Evolutionary conservation across 306 rosid species (phyloP).

Genomic region (Vigna radiata): DNA sequence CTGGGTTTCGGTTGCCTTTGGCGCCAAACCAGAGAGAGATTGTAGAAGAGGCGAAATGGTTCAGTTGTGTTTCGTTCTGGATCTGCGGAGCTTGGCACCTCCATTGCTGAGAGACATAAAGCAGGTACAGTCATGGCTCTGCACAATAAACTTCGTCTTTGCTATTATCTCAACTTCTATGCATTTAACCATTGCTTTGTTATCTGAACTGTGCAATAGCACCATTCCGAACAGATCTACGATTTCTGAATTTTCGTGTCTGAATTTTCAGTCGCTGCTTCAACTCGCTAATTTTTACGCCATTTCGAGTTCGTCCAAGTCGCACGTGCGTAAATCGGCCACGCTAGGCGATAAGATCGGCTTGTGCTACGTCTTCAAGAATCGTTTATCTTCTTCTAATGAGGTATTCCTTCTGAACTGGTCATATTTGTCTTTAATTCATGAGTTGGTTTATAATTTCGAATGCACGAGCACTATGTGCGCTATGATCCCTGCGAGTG

Average conservation of each 20-base stretch:
- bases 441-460: constrained; percentile 9
- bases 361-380: constrained; percentile 64
- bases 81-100: constrained; percentile 69
- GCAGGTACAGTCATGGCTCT: constrained; percentile 52
- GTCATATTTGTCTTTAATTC: neutral
- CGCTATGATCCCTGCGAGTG: constrained; percentile 20
- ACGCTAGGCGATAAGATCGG: constrained; percentile 61
- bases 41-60: constrained; percentile 57
- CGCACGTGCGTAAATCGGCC: constrained; percentile 42
- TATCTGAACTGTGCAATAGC: constrained; percentile 2
- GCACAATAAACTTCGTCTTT: constrained; percentile 10
- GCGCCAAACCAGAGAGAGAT: constrained; percentile 53
- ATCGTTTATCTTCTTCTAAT: constrained; percentile 52
- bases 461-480: constrained; percentile 37
- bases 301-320: constrained; percentile 52
- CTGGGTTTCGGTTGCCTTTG: constrained; percentile 20
- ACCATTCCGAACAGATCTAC: constrained; percentile 1
- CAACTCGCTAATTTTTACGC: constrained; percentile 79
- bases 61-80: constrained; percentile 71
- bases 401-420: constrained; percentile 51
- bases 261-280: constrained; percentile 67
- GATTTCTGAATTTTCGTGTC: constrained; percentile 35
- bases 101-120: constrained; percentile 60
- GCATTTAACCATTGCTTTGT: neutral
- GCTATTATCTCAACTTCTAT: neutral